These are phyloP conservation scores for Emericellopsis atlantica DNA, from an alignment of 2,329 filamentous ascomycete genomes.

Conservation along the genomic window DNA sequence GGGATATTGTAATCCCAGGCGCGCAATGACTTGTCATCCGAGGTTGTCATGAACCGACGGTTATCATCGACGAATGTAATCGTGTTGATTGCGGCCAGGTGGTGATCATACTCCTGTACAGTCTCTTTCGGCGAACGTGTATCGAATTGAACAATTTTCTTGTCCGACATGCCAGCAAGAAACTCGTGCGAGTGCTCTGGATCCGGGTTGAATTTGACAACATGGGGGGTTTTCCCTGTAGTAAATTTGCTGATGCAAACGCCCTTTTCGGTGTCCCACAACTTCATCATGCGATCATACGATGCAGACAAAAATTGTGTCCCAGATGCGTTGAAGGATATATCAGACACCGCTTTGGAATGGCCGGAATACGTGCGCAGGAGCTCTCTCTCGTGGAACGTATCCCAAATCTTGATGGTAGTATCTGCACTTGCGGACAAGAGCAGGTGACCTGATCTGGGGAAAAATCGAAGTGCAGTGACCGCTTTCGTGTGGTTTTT, in stretches of 20 bases:
- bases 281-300: slow-evolving; percentile 91
- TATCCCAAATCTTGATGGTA: slow-evolving; percentile 89
- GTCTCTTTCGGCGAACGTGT: slow-evolving; percentile 63
- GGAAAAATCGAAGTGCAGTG: slow-evolving; percentile 83
- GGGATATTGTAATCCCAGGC: slow-evolving; percentile 99
- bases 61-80: slow-evolving; percentile 93
- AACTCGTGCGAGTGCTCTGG: slow-evolving; percentile 74
- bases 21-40: slow-evolving; percentile 88
- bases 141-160: slow-evolving; percentile 98
- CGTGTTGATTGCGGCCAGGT: slow-evolving; percentile 94
- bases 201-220: slow-evolving; percentile 83
- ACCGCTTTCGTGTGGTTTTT: slow-evolving; percentile 74
- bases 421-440: slow-evolving; percentile 83
- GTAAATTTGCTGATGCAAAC: slow-evolving; percentile 79
- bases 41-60: slow-evolving; percentile 93
- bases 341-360: slow-evolving; percentile 77
- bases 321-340: slow-evolving; percentile 74
- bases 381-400: slow-evolving; percentile 80
- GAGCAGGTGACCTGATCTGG: slow-evolving; percentile 73
- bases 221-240: slow-evolving; percentile 90
- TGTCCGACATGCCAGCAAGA: slow-evolving; percentile 92
- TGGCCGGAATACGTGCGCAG: slow-evolving; percentile 88
- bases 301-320: slow-evolving; percentile 81
- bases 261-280: slow-evolving; percentile 97
- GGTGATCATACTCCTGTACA: slow-evolving; percentile 96